A percentile compares a stretch with the other conserved stretches of the same genome.
These are phyloP conservation scores for Pseudogymnoascus sp. DNA, from an alignment of 2,329 filamentous ascomycete genomes.

Conservation along the genomic window DNA sequence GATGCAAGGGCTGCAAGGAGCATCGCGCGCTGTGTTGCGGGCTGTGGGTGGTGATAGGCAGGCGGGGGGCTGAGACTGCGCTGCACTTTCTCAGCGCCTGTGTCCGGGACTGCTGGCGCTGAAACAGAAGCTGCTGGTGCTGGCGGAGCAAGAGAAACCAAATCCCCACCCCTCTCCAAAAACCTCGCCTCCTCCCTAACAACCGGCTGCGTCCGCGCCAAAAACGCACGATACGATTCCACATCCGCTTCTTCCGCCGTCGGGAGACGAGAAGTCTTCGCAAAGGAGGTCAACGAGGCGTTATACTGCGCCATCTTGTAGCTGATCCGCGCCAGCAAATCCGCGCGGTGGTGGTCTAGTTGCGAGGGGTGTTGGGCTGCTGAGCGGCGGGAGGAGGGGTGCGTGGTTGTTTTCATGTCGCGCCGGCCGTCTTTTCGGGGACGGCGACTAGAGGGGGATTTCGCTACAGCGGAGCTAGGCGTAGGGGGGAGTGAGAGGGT, in stretches of 20 bases:
- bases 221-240: neutral
- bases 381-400: slow-evolving; percentile 52
- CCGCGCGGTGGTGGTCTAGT: slow-evolving; percentile 50
- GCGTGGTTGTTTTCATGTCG: slow-evolving; percentile 29
- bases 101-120: no score
- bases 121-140: neutral
- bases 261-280: neutral
- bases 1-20: slow-evolving; percentile 30
- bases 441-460: slow-evolving; percentile 29
- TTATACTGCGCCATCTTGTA: slow-evolving; percentile 60
- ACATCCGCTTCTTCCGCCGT: neutral
- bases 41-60: slow-evolving; percentile 20
- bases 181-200: slow-evolving; percentile 10
- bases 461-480: neutral
- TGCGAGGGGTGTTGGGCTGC: slow-evolving; percentile 44
- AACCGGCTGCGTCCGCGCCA: neutral
- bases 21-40: slow-evolving; percentile 12
- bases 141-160: neutral
- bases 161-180: slow-evolving; percentile 45
- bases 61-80: neutral
- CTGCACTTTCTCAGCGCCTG: neutral
- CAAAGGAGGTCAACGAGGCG: neutral
- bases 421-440: neutral
- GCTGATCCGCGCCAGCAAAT: slow-evolving; percentile 54
- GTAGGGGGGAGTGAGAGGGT: neutral